A percentile compares a stretch with the other conserved stretches of the same genome.
phyloP scores from a whole-genome alignment of 192 early-diverging fungal genomes.

The Endogone sp. region DNA sequence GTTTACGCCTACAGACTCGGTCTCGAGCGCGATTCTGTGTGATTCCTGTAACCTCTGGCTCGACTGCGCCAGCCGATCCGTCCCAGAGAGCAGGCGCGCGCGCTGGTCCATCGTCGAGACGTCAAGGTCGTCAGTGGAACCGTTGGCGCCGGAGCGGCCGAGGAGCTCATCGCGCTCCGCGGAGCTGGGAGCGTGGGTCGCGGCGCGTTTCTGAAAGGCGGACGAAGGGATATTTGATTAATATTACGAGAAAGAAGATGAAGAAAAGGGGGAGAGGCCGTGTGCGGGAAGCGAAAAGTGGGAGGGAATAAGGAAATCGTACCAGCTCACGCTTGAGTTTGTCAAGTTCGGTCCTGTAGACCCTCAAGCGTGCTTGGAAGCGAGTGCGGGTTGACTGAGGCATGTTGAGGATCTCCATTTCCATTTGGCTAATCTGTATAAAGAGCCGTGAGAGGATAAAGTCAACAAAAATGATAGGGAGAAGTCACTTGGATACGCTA shows the following conservation, averaged over 20 bases:
- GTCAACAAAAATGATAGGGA: no score
- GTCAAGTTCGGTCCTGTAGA: constrained; percentile 78
- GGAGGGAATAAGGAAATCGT: constrained; percentile 12
- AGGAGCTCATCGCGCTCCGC: constrained; percentile 62
- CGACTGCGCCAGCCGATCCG: constrained; percentile 78
- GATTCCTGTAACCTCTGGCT: constrained; percentile 81
- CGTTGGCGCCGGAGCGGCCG: constrained; percentile 32
- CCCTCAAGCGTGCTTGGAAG: constrained; percentile 62
- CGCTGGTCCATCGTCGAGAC: constrained; percentile 71
- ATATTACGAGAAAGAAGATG: not conserved
- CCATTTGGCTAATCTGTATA: constrained; percentile 82
- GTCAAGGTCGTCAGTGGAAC: constrained; percentile 43
- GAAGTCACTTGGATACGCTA: no score
- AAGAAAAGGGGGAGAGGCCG: constrained; percentile 4
- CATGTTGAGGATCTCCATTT: constrained; percentile 83
- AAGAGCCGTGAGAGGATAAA: not conserved
- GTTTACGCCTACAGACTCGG: constrained; percentile 80
- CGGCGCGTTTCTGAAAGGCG: constrained; percentile 39
- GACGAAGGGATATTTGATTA: not conserved
- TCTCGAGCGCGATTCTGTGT: constrained; percentile 87
- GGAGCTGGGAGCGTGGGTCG: constrained; percentile 31
- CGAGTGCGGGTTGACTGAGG: constrained; percentile 57
- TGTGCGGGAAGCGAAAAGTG: no score
- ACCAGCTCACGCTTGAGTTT: constrained; percentile 75
- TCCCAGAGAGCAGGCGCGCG: constrained; percentile 75